Evolutionary conservation across 179 eudicot genomes (phyloP), one percentile per base, ranked within the genome.

Genomic region (Nepenthes alata): DNA sequence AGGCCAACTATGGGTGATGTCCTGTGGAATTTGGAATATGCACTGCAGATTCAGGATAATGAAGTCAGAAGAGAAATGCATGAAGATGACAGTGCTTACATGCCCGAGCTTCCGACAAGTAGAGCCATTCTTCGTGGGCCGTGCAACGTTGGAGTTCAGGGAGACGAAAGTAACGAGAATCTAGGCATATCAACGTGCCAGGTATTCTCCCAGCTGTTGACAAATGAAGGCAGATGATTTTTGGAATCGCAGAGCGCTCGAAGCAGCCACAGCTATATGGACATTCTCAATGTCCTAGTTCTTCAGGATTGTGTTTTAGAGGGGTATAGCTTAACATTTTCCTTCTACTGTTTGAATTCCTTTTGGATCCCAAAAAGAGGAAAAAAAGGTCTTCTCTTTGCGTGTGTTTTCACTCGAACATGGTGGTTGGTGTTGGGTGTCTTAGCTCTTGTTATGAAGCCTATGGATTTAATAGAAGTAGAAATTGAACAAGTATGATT

Each of bases 1-100:
- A 78, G 96, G 75, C 96, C 96, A 10, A 78, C 85, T 1, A 88
- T 88, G 78, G 96, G 96, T 2, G 96, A 85, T 50, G 96, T 88
- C 34, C 65, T 88, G 56, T 85, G 96, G 96, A 88, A 88, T 63
- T 69, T 88, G 76, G 96, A 88, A 70, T 67, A 83, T 60, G 87
- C 84, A 11, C 76, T 85, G 65, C 93, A 80, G 73, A 78, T 85
- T 13, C 93, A 88, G 51, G 83, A 83, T 63, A 70, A 62, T 52
- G 80, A 67, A 55, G 55, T 55, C 36, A 66, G 39, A 60, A 41
- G 59, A 11, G 89, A 75, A 37, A 47, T 66, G 4, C 55, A 59
- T 35, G 82, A 75, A 6, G 34, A 72, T 11, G 68, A 67, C 36
- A 69, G 57, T 25, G 53, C 39, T 7, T 63, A 61, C 6, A 64